phyloP scores from a whole-genome alignment of 768 basidiomycete species.

The Leucocoprinus leucothites region DNA sequence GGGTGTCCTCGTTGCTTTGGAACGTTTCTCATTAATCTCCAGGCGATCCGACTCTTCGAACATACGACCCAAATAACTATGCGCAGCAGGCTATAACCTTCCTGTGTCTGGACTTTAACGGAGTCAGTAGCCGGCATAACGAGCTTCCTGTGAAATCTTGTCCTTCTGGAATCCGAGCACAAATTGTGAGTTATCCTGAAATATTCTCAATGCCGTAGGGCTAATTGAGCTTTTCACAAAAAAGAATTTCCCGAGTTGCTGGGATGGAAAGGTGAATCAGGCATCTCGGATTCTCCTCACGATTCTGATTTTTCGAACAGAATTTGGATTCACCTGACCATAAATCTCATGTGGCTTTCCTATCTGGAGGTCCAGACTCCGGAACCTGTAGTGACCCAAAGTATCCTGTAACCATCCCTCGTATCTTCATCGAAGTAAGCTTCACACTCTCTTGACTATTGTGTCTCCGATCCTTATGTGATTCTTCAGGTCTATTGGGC shows the following conservation, averaged over 20 bases:
- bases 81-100: constrained; percentile 48
- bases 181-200: constrained; percentile 38
- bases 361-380: constrained; percentile 42
- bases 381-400: constrained; percentile 47
- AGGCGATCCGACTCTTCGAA: constrained; percentile 43
- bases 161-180: constrained; percentile 47
- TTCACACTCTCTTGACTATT: neutral
- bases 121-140: constrained; percentile 34
- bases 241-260: constrained; percentile 57
- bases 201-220: too few relatives aligned
- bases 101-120: constrained; percentile 46
- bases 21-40: neutral
- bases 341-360: constrained; percentile 49
- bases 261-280: constrained; percentile 46
- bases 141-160: constrained; percentile 35
- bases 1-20: neutral
- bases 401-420: constrained; percentile 42
- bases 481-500: constrained; percentile 42
- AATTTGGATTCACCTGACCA: constrained; percentile 49
- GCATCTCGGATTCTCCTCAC: neutral
- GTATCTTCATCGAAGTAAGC: constrained; percentile 51
- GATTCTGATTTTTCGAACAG: constrained; percentile 18
- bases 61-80: constrained; percentile 40
- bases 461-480: neutral
- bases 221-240: too few relatives aligned